Conservation (phyloP, 768 basidiomycete species). For the Tephrocybe rancida region DNA sequence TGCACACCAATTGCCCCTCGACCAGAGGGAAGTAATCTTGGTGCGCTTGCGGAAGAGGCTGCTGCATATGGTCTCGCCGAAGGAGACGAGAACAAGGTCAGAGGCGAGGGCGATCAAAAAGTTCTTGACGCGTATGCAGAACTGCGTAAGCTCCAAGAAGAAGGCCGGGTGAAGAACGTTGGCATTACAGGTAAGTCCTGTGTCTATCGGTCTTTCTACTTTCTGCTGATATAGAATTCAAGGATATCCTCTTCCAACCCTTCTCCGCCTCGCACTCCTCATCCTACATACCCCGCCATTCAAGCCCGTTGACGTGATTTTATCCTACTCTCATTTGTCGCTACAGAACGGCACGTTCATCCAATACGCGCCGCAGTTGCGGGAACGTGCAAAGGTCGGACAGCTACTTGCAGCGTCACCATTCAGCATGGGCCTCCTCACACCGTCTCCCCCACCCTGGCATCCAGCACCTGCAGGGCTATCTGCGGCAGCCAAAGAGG, state of each 20-base stretch:
- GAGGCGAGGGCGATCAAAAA: constrained; percentile 72
- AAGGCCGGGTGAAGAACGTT: constrained; percentile 71
- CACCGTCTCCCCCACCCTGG: constrained; percentile 60
- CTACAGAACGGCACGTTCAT: constrained; percentile 70
- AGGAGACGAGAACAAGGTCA: constrained; percentile 57
- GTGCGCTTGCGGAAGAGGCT: constrained; percentile 55
- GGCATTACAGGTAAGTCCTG: constrained; percentile 70
- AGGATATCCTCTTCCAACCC: constrained; percentile 83
- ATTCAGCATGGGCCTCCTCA: constrained; percentile 82
- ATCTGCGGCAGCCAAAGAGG: constrained; percentile 42
- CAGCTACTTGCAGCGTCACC: constrained; percentile 83
- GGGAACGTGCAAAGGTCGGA: constrained; percentile 60
- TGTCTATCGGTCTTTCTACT: constrained; percentile 6
- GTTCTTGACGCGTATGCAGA: constrained; percentile 70
- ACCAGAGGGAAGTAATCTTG: constrained; percentile 54
- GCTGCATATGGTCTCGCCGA: constrained; percentile 65
- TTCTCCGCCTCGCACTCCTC: constrained; percentile 82
- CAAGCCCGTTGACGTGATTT: constrained; percentile 74
- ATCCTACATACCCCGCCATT: constrained; percentile 67
- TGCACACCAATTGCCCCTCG: constrained; percentile 51
- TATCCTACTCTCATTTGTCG: constrained; percentile 82
- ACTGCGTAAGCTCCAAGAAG: constrained; percentile 66
- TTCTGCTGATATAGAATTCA: constrained; percentile 4
- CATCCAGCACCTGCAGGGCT: constrained; percentile 71
- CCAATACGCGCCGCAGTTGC: constrained; percentile 58